A percentile compares a stretch with the other conserved stretches of the same genome.
These are phyloP conservation scores for Kalanchoe fedtschenkoi DNA, from an alignment of 164 flowering plant genomes.

Conservation along the genomic window DNA sequence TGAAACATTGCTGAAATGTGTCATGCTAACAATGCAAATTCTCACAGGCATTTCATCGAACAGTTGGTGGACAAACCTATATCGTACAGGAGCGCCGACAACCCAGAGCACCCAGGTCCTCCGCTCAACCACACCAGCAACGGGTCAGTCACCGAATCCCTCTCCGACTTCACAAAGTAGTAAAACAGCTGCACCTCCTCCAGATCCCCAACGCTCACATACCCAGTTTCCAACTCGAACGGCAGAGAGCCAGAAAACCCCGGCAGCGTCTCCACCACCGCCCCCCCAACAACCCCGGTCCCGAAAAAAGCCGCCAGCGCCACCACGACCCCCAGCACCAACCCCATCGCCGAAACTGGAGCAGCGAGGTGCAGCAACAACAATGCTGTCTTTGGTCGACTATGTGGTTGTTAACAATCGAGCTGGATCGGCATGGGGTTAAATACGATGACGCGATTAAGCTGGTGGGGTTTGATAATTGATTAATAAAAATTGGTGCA, in stretches of 20 bases:
- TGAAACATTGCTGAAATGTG: no score
- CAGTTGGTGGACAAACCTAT: not conserved
- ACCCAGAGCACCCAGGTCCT: constrained; percentile 9
- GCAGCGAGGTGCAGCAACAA: no score
- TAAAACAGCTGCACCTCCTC: constrained; percentile 19
- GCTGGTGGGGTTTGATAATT: not conserved
- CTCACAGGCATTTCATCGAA: not conserved
- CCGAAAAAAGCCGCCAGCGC: not conserved
- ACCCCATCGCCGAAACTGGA: not conserved
- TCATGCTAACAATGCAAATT: not conserved
- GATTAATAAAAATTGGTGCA: not conserved
- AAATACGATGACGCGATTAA: not conserved
- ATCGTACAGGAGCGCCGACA: constrained; percentile 3
- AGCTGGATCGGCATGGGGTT: not conserved
- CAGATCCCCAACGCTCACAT: constrained; percentile 13
- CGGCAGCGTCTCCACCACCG: constrained; percentile 12
- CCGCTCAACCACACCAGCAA: constrained; percentile 19
- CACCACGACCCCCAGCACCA: constrained; percentile 1
- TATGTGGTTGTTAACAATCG: not conserved
- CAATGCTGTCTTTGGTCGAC: no score
- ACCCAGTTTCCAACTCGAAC: constrained; percentile 20
- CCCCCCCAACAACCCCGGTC: not conserved
- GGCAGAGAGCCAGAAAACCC: constrained; percentile 15
- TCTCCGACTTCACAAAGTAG: constrained; percentile 20
- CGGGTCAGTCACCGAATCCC: constrained; percentile 12